Evolutionary conservation across 1,284 basidiomycete species (phyloP).

Genomic region (Stereum hirsutum): DNA sequence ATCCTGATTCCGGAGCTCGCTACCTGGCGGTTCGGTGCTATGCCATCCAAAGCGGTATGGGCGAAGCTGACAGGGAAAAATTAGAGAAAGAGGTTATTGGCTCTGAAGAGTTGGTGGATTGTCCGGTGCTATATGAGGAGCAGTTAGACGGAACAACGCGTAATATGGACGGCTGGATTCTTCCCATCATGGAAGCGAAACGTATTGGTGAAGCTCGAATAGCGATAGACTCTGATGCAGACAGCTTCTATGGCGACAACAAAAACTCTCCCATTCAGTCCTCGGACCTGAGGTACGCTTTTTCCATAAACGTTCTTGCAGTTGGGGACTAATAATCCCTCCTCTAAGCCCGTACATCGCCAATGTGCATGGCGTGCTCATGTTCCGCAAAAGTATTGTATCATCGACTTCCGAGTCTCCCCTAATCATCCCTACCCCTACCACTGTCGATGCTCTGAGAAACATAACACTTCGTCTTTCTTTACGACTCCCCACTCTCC

Average conservation of each 20-base stretch:
- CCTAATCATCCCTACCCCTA: constrained; percentile 64
- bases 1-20: constrained; percentile 54
- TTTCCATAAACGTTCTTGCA: constrained; percentile 12
- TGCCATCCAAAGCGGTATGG: constrained; percentile 66
- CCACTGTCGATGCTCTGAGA: constrained; percentile 51
- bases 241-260: constrained; percentile 38
- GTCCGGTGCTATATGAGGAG: constrained; percentile 41
- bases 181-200: constrained; percentile 60
- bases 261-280: constrained; percentile 30
- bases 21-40: constrained; percentile 74
- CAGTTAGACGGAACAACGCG: constrained; percentile 32
- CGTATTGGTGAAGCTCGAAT: constrained; percentile 49
- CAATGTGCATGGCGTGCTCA: constrained; percentile 58
- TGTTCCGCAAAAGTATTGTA: constrained; percentile 26
- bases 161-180: constrained; percentile 67
- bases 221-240: constrained; percentile 28
- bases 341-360: constrained; percentile 40
- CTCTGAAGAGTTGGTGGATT: constrained; percentile 43
- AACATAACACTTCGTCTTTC: constrained; percentile 60
- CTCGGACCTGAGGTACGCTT: constrained; percentile 44
- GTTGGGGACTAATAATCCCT: constrained; percentile 14
- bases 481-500: constrained; percentile 68
- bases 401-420: constrained; percentile 19
- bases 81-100: constrained; percentile 59
- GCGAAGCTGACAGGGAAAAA: constrained; percentile 61